phyloP scores from a whole-genome alignment of 345 rosid species.

The Dipteronia sinensis region DNA sequence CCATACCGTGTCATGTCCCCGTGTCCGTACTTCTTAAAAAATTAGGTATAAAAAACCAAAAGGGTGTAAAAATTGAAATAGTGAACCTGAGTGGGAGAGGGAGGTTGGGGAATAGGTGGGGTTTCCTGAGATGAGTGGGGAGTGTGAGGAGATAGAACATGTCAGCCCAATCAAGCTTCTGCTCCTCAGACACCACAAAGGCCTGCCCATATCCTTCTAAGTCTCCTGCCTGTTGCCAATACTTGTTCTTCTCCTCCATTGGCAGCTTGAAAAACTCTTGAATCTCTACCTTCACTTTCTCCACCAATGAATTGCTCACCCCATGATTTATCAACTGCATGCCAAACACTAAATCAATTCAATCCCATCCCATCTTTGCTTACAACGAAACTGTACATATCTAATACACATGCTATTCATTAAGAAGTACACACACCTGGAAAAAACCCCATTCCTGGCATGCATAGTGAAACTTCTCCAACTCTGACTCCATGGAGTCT shows the following conservation, averaged over 20 bases:
- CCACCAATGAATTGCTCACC: conserved; percentile 12
- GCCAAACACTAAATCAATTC: neutral
- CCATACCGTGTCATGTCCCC: no score
- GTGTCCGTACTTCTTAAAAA: no score
- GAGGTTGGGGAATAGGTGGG: conserved; percentile 22
- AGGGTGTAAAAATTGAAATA: no score
- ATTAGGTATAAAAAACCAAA: no score
- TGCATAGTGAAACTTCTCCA: conserved; percentile 21
- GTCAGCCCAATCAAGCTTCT: conserved; percentile 14
- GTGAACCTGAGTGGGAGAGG: conserved; percentile 4
- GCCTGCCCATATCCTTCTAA: neutral
- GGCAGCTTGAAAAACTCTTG: conserved; percentile 24
- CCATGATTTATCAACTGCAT: conserved; percentile 33
- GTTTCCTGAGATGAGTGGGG: conserved; percentile 2
- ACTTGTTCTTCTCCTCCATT: conserved; percentile 22
- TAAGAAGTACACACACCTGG: conserved; percentile 7
- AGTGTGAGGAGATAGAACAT: neutral
- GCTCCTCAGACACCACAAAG: conserved; percentile 11
- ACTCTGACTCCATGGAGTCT: conserved; percentile 16
- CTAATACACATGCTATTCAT: no score
- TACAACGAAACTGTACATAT: neutral
- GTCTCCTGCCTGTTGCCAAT: conserved; percentile 18
- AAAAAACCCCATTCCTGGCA: conserved; percentile 35
- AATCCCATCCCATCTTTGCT: no score
- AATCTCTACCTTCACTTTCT: conserved; percentile 18